Evolutionary conservation across 208 protist genomes (phyloP).

Genomic region (Acanthamoeba polyphaga): DNA sequence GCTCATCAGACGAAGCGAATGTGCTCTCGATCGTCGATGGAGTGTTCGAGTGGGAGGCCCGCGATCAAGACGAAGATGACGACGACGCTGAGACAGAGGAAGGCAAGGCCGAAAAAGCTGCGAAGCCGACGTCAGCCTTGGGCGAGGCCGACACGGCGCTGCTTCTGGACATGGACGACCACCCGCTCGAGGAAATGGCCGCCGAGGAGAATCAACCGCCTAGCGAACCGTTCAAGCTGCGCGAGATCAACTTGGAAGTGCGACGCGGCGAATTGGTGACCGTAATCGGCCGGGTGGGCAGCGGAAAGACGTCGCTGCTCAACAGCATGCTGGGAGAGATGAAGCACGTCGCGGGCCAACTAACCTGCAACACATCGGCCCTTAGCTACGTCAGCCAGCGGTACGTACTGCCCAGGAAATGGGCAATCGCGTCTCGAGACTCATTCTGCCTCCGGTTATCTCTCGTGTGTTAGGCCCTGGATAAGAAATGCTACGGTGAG

Average conservation of each 20-base stretch:
- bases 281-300: slow-evolving; percentile 81
- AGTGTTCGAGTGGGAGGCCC: slow-evolving; percentile 5
- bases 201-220: neutral
- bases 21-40: neutral
- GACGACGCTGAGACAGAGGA: neutral
- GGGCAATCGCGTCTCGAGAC: neutral
- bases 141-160: neutral
- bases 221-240: neutral
- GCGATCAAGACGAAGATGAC: neutral
- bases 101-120: neutral
- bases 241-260: neutral
- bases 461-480: slow-evolving; percentile 88
- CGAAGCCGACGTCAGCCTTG: no score
- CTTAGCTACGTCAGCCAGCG: slow-evolving; percentile 13
- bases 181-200: neutral
- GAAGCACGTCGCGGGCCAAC: neutral
- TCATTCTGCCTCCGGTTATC: neutral
- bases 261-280: slow-evolving; percentile 74
- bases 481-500: slow-evolving; percentile 93
- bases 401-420: neutral
- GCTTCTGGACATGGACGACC: neutral
- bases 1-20: neutral
- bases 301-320: slow-evolving; percentile 80
- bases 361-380: neutral
- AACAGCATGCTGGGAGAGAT: slow-evolving; percentile 79